A percentile compares a stretch with the other conserved stretches of the same genome.
Evolutionary conservation across 345 rosid genomes (phyloP).

Genomic region (Chamaenerion angustifolium): DNA sequence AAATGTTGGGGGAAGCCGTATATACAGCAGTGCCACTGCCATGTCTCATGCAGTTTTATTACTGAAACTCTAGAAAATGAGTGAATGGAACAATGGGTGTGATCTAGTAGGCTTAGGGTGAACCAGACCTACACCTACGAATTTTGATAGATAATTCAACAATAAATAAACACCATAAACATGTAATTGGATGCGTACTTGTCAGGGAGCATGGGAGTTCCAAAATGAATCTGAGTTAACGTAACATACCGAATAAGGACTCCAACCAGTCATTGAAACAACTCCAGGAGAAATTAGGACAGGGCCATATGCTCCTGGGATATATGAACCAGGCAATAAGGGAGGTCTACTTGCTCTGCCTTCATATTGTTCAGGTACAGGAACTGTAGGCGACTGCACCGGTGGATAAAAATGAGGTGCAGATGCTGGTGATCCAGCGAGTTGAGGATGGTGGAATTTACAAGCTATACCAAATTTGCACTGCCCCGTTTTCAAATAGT

Average conservation of each 20-base stretch:
- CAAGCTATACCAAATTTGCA: slow-evolving; percentile 88
- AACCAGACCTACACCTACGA: no score
- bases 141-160: no score
- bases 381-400: slow-evolving; percentile 63
- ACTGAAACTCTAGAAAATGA: no score
- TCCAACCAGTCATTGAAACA: slow-evolving; percentile 70
- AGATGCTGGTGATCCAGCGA: slow-evolving; percentile 48
- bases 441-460: slow-evolving; percentile 92
- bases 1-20: no score
- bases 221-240: slow-evolving; percentile 2
- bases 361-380: slow-evolving; percentile 57
- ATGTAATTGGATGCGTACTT: no score
- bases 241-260: slow-evolving; percentile 70
- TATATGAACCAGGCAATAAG: slow-evolving; percentile 52
- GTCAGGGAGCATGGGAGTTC: no score
- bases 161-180: no score
- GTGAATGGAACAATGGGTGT: no score
- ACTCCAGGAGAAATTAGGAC: slow-evolving; percentile 59
- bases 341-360: slow-evolving; percentile 60
- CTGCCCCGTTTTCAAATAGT: slow-evolving; percentile 85
- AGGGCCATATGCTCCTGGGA: slow-evolving; percentile 75
- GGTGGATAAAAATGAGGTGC: slow-evolving; percentile 62
- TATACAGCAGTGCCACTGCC: no score
- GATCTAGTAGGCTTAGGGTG: no score
- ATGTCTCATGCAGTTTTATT: no score